A percentile compares a stretch with the other conserved stretches of the same genome.
These are phyloP conservation scores for Yamadazyma phyllophila DNA, from an alignment of 805 yeast genomes.

Conservation along the genomic window DNA sequence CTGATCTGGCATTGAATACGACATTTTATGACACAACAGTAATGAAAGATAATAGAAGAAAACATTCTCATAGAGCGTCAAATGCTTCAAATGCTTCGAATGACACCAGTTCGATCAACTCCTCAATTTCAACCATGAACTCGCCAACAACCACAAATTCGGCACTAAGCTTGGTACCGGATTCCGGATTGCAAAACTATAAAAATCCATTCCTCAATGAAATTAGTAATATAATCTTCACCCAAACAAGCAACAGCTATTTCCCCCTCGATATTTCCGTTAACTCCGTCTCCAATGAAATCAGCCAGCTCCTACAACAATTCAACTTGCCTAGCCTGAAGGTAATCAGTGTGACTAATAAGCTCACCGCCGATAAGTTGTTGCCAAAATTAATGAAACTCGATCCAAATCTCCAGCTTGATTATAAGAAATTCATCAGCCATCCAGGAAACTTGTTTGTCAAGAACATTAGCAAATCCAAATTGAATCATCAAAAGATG, in stretches of 20 bases:
- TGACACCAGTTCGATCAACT: background rate
- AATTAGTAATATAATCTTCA: slow-evolving; percentile 5
- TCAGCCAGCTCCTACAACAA: background rate
- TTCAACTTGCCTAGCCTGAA: background rate
- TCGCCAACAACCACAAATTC: background rate
- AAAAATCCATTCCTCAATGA: slow-evolving; percentile 1
- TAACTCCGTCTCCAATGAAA: background rate
- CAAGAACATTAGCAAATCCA: slow-evolving; percentile 41
- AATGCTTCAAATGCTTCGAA: too few species aligned
- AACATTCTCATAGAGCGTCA: background rate
- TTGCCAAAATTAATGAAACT: slow-evolving; percentile 13
- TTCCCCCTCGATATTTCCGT: slow-evolving; percentile 7
- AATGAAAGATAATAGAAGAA: slow-evolving; percentile 1
- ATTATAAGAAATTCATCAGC: slow-evolving; percentile 34
- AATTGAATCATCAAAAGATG: slow-evolving; percentile 33
- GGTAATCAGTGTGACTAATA: slow-evolving; percentile 1
- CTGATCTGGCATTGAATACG: background rate
- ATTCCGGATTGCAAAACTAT: background rate
- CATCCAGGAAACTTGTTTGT: slow-evolving; percentile 62
- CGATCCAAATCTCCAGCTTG: slow-evolving; percentile 15
- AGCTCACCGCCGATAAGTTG: slow-evolving; percentile 11
- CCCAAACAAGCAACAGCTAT: slow-evolving; percentile 4
- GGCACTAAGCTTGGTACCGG: background rate
- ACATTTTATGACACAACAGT: background rate
- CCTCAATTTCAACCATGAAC: background rate